Percentiles rank a stretch among this genome's conserved stretches.
Evolutionary conservation across 106 monocot species (phyloP).

Genomic region (Iris macrosiphon): DNA sequence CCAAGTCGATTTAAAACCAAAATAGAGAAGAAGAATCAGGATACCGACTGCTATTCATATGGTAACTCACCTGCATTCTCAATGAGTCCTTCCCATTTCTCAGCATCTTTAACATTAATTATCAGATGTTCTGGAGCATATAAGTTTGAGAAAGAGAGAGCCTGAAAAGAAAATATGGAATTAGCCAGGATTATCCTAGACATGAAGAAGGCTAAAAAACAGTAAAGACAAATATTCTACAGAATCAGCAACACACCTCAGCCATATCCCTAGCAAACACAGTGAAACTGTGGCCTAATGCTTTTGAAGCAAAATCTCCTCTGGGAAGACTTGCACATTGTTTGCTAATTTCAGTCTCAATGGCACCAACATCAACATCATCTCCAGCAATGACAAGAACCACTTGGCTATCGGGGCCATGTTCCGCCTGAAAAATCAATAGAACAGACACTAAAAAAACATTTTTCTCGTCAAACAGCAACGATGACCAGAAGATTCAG

Average conservation of each 20-base stretch:
- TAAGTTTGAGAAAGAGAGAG: conserved; percentile 87
- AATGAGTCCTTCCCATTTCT: conserved; percentile 73
- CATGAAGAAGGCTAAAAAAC: neutral
- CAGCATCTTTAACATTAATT: conserved; percentile 79
- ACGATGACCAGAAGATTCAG: too few species aligned
- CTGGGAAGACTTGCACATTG: conserved; percentile 77
- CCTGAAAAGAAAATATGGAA: conserved; percentile 31
- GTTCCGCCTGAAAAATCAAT: conserved; percentile 68
- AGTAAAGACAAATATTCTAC: too few species aligned
- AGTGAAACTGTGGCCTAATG: conserved; percentile 80
- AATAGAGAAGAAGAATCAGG: too few species aligned
- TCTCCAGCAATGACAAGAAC: conserved; percentile 89
- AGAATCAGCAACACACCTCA: conserved; percentile 61
- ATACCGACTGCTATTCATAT: too few species aligned
- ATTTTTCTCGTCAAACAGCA: too few species aligned
- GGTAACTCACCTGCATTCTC: conserved; percentile 93
- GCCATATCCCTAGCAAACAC: conserved; percentile 71
- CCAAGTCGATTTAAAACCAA: too few species aligned
- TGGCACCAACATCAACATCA: conserved; percentile 54
- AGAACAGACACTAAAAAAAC: neutral
- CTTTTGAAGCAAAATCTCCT: conserved; percentile 88
- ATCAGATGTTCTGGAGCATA: conserved; percentile 99
- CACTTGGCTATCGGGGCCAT: conserved; percentile 98
- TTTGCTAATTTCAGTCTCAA: conserved; percentile 65
- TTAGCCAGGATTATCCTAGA: neutral